These are phyloP conservation scores for Pestalotiopsis sp. DNA, from an alignment of 2,329 filamentous ascomycete genomes.

Conservation along the genomic window DNA sequence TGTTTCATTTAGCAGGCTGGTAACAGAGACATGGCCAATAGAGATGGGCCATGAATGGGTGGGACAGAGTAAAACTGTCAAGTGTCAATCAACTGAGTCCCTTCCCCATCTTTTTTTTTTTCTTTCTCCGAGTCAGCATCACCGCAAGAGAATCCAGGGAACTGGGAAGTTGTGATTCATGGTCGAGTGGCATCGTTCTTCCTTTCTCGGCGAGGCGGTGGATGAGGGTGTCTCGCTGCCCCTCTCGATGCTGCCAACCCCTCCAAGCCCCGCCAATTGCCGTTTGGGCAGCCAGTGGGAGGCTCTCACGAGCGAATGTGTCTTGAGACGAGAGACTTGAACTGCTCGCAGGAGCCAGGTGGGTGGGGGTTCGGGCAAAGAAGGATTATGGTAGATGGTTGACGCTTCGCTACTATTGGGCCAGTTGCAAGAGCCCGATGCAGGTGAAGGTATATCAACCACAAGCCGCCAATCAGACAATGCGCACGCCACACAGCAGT, in stretches of 20 bases:
- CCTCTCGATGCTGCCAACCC: conserved; percentile 4
- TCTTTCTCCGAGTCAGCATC: background rate
- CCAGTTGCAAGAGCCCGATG: background rate
- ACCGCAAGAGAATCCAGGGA: background rate
- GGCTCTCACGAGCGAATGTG: background rate
- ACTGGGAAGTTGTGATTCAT: background rate
- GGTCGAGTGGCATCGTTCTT: background rate
- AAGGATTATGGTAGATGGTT: conserved; percentile 4
- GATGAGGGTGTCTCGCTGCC: background rate
- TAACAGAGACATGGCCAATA: background rate
- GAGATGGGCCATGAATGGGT: background rate
- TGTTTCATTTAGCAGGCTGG: background rate
- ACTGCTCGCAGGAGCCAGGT: conserved; percentile 2
- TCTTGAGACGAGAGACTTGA: background rate
- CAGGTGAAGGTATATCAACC: conserved; percentile 7
- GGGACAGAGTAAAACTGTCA: background rate
- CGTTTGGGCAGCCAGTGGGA: background rate
- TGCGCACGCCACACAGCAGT: background rate
- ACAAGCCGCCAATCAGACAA: background rate
- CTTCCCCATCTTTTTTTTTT: background rate
- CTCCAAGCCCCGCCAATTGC: conserved; percentile 4
- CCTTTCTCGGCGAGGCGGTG: background rate
- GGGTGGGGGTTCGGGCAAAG: conserved; percentile 5
- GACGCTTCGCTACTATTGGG: background rate
- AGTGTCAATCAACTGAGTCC: background rate